Evolutionary conservation across 2,329 filamentous ascomycete species (phyloP), one percentile per base, ranked within the genome.

Genomic region (Aspergillus brasiliensis): DNA sequence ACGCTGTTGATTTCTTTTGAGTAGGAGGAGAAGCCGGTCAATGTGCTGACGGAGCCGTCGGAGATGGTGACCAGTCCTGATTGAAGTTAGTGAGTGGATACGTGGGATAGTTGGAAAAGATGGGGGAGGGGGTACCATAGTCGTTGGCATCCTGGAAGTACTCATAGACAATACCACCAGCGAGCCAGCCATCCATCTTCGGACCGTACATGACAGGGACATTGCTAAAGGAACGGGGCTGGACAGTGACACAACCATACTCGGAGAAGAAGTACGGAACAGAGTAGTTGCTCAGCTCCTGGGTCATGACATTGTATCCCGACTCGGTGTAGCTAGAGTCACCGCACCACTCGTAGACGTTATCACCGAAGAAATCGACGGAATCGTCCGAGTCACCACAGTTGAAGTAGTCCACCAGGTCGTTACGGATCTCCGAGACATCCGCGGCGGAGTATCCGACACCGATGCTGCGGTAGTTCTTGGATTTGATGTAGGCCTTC

Each of bases 361-460:
- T 98, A 88, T 97, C 97, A 61, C 94, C 94, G 91, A 92, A 98
- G 83, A 95, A 98, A 78, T 98, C 95, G 66, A 97, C 96, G 63
- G 90, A 77, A 70, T 79, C 77, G n/a, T 83, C 80, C 62, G 86
- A 77, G 62, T 67, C 60, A 48, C 91, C 91, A 74, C 94, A 98
- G 84, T 96, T 93, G 83, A 98, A 97, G 85, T 96, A 98, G 74
- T 91, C 81, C 65, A 91, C 91, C 71, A 97, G 88, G 71, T 92
- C 82, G 65, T 83, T 82, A 75, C 94, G 91, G 69, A 96, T 96
- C 19, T 86, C 83, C 27, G 87, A 84, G 77, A 97, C 92, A 69
- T 97, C 94, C 78, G 95, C 94, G 78, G 94, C 93, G 65, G 94
- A 94, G 74, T 98, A 98, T 54, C 94, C 95, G 59, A 98, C 91